Evolutionary conservation across 257 asterid genomes (phyloP), one percentile per base, ranked within the genome.

Genomic region (Buddleja alternifolia): DNA sequence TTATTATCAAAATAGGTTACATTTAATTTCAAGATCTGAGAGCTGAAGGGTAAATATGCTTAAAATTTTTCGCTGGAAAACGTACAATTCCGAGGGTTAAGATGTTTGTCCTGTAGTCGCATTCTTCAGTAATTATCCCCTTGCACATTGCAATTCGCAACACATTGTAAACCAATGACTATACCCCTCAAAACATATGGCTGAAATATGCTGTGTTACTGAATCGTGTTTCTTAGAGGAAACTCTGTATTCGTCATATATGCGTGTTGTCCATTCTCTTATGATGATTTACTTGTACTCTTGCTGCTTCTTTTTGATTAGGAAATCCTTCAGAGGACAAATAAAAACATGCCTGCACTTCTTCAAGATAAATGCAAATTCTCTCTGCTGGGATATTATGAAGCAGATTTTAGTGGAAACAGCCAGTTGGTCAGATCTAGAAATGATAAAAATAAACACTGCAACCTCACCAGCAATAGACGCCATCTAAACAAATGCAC

Each of bases 341-440:
- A 86, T 81, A 67, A 80, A 74, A 83, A 71, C 39, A 79, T 89
- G 95, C 90, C 91, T 44, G 54, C 75, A 47, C 51, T 66, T 77
- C 90, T 87, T 60, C 93, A 89, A 75, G 95, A 82, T 68, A 82
- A 85, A 63, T 75, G 84, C 66, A 67, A 73, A 59, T 75, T 91
- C 62, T 83, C 87, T 64, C 71, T 89, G 65, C 82, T 94, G 54
- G 99, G 99, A 70, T 79, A 61, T 75, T 76, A 67, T 70, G 84
- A 71, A 62, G 66, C 77, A 60, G 85, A 81, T 66, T 45, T 21
- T 21, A 62, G 81, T 44, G 78, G 70, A 63, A 78, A 71, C 41
- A 72, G 72, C 29, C 70, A 66, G 62, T 58, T 62, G 66, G 76
- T 34, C 11, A 58, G 44, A 62, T 40, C 60, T 74, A 73, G 78